A percentile compares a stretch with the other conserved stretches of the same genome.
Conservation (phyloP, 129 eudicot genomes). For the Tanacetum coccineum region DNA sequence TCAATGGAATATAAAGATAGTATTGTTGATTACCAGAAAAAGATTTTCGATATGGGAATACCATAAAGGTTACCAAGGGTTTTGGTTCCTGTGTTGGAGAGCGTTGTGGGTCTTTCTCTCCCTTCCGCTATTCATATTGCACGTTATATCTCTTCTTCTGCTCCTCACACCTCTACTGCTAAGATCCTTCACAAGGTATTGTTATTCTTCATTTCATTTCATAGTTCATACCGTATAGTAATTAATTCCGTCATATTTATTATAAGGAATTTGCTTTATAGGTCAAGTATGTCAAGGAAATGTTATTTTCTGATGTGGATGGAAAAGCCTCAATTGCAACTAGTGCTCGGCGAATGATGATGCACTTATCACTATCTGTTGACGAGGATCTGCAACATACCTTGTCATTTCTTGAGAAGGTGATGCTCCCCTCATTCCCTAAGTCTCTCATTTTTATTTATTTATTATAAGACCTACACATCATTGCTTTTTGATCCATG, state of each 20-base stretch:
- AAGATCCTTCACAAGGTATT: constrained; percentile 51
- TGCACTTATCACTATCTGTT: constrained; percentile 57
- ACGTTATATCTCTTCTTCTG: constrained; percentile 44
- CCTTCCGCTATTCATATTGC: constrained; percentile 67
- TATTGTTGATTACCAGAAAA: constrained; percentile 37
- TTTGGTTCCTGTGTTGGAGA: constrained; percentile 66
- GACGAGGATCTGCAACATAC: constrained; percentile 90
- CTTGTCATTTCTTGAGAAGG: constrained; percentile 85
- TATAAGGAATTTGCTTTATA: constrained; percentile 28
- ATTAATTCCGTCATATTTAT: not conserved
- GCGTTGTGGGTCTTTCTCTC: constrained; percentile 56
- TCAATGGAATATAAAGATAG: not conserved
- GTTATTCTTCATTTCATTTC: not conserved
- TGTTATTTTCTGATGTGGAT: constrained; percentile 52
- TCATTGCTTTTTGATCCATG: constrained; percentile 10
- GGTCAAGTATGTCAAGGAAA: constrained; percentile 74
- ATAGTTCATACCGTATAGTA: not conserved
- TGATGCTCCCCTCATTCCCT: constrained; percentile 10
- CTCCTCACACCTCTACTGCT: constrained; percentile 32
- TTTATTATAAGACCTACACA: not conserved
- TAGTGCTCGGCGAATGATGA: constrained; percentile 70
- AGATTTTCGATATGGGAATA: constrained; percentile 54
- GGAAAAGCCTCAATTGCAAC: constrained; percentile 38
- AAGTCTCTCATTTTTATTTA: not conserved
- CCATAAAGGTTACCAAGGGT: constrained; percentile 78